phyloP scores from a whole-genome alignment of 345 rosid species.

The Pseudoturritis turrita region DNA sequence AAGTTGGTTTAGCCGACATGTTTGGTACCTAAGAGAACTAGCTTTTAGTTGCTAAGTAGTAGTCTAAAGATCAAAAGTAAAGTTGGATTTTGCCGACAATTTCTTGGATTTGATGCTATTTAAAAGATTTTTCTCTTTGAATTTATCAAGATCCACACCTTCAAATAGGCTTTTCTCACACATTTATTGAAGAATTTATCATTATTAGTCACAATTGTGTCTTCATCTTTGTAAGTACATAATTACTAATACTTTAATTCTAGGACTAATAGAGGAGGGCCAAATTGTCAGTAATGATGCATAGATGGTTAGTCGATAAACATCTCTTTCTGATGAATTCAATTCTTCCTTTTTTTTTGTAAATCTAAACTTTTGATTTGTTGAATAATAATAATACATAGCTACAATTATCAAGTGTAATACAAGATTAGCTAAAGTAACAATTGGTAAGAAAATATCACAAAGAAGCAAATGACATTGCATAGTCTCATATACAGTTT shows the following conservation, averaged over 20 bases:
- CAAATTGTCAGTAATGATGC: constrained; percentile 22
- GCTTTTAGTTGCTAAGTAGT: neutral
- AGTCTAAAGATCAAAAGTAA: constrained; percentile 25
- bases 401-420: neutral
- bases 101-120: constrained; percentile 23
- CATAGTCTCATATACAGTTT: neutral
- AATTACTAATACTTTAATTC: constrained; percentile 11
- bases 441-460: neutral
- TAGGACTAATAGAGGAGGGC: constrained; percentile 11
- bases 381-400: neutral
- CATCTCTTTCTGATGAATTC: constrained; percentile 24
- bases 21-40: neutral
- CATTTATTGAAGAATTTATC: constrained; percentile 4
- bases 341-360: neutral
- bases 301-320: constrained; percentile 26
- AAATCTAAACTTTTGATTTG: neutral
- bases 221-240: constrained; percentile 11
- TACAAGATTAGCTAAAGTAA: neutral
- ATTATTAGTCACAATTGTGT: constrained; percentile 14
- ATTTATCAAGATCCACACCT: constrained; percentile 1
- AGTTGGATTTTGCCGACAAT: constrained; percentile 30
- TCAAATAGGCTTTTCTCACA: constrained; percentile 10
- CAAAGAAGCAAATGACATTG: neutral
- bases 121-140: neutral
- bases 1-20: constrained; percentile 15